Evolutionary conservation across 257 asterid species (phyloP).

Genomic region (Prunella vulgaris): DNA sequence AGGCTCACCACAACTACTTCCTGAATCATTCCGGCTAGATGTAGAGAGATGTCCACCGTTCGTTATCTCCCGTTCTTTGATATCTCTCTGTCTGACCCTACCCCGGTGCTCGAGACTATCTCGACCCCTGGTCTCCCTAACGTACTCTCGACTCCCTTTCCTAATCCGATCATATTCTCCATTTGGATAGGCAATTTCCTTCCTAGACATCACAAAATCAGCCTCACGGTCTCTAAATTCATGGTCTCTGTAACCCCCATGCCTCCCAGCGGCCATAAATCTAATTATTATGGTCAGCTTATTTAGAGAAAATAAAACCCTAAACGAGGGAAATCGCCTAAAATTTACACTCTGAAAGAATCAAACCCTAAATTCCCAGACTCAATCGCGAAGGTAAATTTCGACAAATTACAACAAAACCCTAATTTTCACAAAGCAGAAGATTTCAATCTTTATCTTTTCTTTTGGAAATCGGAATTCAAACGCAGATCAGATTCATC

Average conservation of each 20-base stretch:
- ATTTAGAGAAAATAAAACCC: not conserved
- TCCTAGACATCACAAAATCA: slow-evolving; percentile 43
- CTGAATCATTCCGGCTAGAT: slow-evolving; percentile 50
- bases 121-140: slow-evolving; percentile 26
- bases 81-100: slow-evolving; percentile 54
- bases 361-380: slow-evolving; percentile 18
- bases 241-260: slow-evolving; percentile 58
- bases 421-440: slow-evolving; percentile 5
- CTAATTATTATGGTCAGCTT: not conserved
- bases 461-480: not conserved
- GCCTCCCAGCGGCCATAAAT: slow-evolving; percentile 77
- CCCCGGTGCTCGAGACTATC: slow-evolving; percentile 33
- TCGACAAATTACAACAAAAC: not conserved
- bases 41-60: slow-evolving; percentile 43
- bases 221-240: slow-evolving; percentile 57
- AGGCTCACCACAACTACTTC: slow-evolving; percentile 37
- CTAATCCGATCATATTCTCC: slow-evolving; percentile 49
- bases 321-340: not conserved
- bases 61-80: slow-evolving; percentile 43
- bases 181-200: slow-evolving; percentile 39
- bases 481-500: slow-evolving; percentile 11
- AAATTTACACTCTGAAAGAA: not conserved
- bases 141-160: slow-evolving; percentile 39
- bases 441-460: not conserved
- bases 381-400: not conserved